Percentiles rank a stretch among this genome's conserved stretches.
Evolutionary conservation across 768 basidiomycete species (phyloP).

Genomic region (Xerocomellus intermedius): DNA sequence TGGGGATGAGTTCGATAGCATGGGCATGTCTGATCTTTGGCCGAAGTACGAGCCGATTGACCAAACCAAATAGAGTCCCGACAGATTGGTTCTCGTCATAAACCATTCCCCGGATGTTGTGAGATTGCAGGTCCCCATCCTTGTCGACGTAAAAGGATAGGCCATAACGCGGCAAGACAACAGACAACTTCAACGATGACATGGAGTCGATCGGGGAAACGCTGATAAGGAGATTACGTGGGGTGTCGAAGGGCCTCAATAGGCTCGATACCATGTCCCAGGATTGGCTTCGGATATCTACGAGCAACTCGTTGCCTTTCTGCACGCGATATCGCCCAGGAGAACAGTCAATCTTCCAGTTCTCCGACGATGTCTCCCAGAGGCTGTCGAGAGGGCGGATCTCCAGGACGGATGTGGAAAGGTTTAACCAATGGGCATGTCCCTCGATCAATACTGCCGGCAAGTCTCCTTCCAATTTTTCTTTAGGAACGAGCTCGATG

Average conservation of each 20-base stretch:
- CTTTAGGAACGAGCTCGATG: slow-evolving; percentile 26
- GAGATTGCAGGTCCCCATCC: slow-evolving; percentile 36
- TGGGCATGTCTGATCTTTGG: slow-evolving; percentile 5
- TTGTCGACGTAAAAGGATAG: slow-evolving; percentile 40
- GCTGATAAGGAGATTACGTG: slow-evolving; percentile 23
- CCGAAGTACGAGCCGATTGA: slow-evolving; percentile 40
- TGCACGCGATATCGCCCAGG: slow-evolving; percentile 6
- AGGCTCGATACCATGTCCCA: slow-evolving; percentile 29
- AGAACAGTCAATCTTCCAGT: slow-evolving; percentile 26
- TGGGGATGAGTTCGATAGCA: slow-evolving; percentile 1
- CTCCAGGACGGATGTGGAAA: slow-evolving; percentile 22
- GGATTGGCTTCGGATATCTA: slow-evolving; percentile 29
- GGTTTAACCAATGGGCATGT: slow-evolving; percentile 34
- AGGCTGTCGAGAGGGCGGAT: slow-evolving; percentile 25
- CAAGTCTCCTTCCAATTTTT: slow-evolving; percentile 24
- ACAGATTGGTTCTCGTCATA: slow-evolving; percentile 41
- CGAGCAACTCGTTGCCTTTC: slow-evolving; percentile 10
- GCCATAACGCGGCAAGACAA: slow-evolving; percentile 39
- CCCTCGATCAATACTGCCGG: slow-evolving; percentile 22
- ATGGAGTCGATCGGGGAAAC: not conserved
- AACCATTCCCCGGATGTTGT: slow-evolving; percentile 41
- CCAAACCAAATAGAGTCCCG: slow-evolving; percentile 46
- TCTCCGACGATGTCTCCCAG: slow-evolving; percentile 26
- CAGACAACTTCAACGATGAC: slow-evolving; percentile 16
- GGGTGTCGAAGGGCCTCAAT: slow-evolving; percentile 25